Base-by-base conservation (phyloP, 192 early-diverging fungal genomes). In the Dissophora globulifera region DNA sequence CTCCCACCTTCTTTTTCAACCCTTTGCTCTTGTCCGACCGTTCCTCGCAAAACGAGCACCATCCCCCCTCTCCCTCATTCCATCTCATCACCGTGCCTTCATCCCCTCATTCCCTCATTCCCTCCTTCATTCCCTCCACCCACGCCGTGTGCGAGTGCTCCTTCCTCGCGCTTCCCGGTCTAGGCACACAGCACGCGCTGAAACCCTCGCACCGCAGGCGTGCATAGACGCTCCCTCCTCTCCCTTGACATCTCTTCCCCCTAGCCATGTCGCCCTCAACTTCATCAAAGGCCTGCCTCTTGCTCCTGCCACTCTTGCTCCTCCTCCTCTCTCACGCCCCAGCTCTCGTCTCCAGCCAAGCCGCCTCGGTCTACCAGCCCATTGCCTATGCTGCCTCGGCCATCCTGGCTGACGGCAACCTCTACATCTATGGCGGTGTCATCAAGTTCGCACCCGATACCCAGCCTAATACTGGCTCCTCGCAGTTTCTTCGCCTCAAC, bases 351-450 rank as follows among this genome's bases (percentile, higher is more conserved):
- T 11, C 11, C 19, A 22, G 22, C 12, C 61, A 64, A 16, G 43
- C 27, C 61, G 3, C 25, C n/a, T 11, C 42, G 13, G 13, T 2
- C 26, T 67, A 56, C 40, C 30, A 55, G 17, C 56, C 31, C 22
- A 15, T 76, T 15, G 1, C 72, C 22, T 45, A 62, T 27, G 41
- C 72, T 25, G 72, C 51, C 19, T 62, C 72, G 1, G 56, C 72
- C 8, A 61, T 76, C 22, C 64, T 76, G 1, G 58, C 72, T 5
- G 72, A 76, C 22, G 72, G 63, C 7, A 16, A 6, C 0, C 41
- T 76, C 38, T 76, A 76, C 20, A 46, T 76, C 29, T 76, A 62
- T 31, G 72, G 72, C 27, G 72, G 72, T 2, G 52, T 51, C 64
- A 57, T 38, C 51, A 13, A 33, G 20, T 76, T 76, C 43, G 62